These are phyloP conservation scores for Gentiana dahurica DNA, from an alignment of 257 asterid species.

Conservation along the genomic window DNA sequence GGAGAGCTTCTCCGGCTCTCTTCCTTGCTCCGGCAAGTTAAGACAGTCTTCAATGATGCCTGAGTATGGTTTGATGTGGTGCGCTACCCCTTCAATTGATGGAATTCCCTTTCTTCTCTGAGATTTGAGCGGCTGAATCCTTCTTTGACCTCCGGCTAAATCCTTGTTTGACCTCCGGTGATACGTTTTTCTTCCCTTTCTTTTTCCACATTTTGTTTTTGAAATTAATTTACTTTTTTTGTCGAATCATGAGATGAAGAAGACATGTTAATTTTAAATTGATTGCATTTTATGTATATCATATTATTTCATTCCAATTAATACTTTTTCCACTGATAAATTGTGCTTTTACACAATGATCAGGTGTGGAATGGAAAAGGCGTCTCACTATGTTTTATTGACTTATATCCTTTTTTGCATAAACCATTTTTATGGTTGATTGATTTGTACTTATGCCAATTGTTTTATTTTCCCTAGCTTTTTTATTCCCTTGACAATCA, in stretches of 20 bases:
- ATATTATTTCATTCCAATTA: not conserved
- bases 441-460: not conserved
- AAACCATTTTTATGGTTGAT: not conserved
- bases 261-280: not conserved
- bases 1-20: no score
- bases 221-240: no score
- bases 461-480: not conserved
- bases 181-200: not conserved
- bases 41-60: no score
- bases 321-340: conserved; percentile 2
- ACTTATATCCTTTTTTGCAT: conserved; percentile 57
- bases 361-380: conserved; percentile 74
- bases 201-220: not conserved
- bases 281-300: not conserved
- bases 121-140: no score
- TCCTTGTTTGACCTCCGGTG: no score
- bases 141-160: no score
- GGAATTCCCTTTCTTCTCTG: no score
- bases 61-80: no score
- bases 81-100: no score
- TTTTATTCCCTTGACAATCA: conserved; percentile 29
- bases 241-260: not conserved
- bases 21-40: no score
- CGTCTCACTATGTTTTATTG: conserved; percentile 58
- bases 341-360: conserved; percentile 16